Conservation (phyloP, 306 rosid genomes). For the Geum urbanum region DNA sequence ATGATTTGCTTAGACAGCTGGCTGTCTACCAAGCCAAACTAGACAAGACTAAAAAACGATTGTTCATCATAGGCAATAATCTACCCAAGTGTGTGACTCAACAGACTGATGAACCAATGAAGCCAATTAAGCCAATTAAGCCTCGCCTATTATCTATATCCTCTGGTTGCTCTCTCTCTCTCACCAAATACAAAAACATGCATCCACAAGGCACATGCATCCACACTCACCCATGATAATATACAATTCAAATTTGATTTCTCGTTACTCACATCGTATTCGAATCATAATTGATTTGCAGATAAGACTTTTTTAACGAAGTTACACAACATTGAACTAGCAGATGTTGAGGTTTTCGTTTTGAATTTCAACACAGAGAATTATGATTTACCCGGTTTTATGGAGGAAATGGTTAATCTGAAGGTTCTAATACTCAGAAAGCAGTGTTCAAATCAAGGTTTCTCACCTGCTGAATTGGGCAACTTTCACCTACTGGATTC, state of each 20-base stretch:
- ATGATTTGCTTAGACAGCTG: constrained; percentile 55
- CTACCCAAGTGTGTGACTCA: constrained; percentile 56
- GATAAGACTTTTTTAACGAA: constrained; percentile 41
- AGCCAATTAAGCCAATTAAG: no score
- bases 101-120: constrained; percentile 27
- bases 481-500: constrained; percentile 34
- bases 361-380: constrained; percentile 40
- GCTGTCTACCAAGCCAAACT: constrained; percentile 37
- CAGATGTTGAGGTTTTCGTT: constrained; percentile 46
- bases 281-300: constrained; percentile 34
- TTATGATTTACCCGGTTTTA: constrained; percentile 37
- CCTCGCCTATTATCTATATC: constrained; percentile 53
- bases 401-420: constrained; percentile 25
- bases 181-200: neutral
- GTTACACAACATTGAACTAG: constrained; percentile 42
- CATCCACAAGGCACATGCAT: neutral
- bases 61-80: constrained; percentile 37
- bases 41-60: constrained; percentile 36
- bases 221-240: neutral
- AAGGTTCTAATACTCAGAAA: constrained; percentile 36
- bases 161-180: constrained; percentile 30
- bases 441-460: no score
- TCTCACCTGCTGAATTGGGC: constrained; percentile 31
- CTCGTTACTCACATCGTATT: no score
- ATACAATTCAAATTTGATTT: neutral